phyloP scores from a whole-genome alignment of 139 green algal genomes.

The Closterium sp. region DNA sequence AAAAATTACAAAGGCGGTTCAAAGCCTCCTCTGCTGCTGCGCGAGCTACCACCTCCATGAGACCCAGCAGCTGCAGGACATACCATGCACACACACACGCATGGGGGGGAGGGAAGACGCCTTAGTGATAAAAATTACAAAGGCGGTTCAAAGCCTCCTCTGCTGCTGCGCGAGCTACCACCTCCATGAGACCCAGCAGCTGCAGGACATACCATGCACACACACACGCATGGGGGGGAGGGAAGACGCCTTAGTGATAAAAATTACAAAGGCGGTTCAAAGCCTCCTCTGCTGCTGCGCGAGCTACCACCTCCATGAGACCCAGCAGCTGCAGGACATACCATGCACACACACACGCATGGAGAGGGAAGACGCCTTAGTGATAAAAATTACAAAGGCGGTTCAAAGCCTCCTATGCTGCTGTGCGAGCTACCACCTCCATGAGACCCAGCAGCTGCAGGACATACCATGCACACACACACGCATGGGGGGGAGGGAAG shows the following conservation, averaged over 20 bases:
- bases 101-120: neutral
- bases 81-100: neutral
- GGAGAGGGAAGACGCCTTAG: too few species aligned
- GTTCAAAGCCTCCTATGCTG: too few species aligned
- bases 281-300: too few species aligned
- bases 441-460: constrained; percentile 28
- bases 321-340: constrained; percentile 23
- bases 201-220: neutral
- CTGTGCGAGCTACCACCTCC: constrained; percentile 28
- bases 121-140: too few species aligned
- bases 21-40: constrained; percentile 5
- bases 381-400: too few species aligned
- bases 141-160: neutral
- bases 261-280: too few species aligned
- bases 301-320: constrained; percentile 31
- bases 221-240: too few species aligned
- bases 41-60: constrained; percentile 39
- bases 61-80: constrained; percentile 22
- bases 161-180: constrained; percentile 23
- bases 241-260: too few species aligned
- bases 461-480: neutral
- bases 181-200: constrained; percentile 41
- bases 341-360: neutral
- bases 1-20: too few species aligned
- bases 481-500: too few species aligned